These are phyloP conservation scores for Effrenium voratum DNA, from an alignment of 73 alveolate genomes.

Conservation along the genomic window DNA sequence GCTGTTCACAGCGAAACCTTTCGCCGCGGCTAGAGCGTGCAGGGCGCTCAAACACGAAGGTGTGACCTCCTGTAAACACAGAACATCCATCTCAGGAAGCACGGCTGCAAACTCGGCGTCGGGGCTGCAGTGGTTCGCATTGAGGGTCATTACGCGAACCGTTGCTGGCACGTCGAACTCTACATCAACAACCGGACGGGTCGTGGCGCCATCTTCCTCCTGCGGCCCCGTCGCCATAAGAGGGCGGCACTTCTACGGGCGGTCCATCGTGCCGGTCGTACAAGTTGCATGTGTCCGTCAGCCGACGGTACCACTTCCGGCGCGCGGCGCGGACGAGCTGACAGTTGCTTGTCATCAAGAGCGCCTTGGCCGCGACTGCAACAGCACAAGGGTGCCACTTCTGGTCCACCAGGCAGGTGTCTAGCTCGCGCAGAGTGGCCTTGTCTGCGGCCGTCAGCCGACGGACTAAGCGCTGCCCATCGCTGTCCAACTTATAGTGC, in stretches of 20 bases:
- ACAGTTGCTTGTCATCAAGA: constrained; percentile 29
- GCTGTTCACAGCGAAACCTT: too few species aligned
- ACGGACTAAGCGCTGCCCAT: neutral
- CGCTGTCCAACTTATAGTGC: neutral
- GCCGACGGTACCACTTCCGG: constrained; percentile 28
- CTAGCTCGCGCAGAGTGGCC: neutral
- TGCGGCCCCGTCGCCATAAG: neutral
- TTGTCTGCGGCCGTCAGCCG: neutral
- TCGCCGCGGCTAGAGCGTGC: too few species aligned
- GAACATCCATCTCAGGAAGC: neutral
- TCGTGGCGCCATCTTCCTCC: neutral
- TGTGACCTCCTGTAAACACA: constrained; percentile 28
- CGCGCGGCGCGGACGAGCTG: neutral
- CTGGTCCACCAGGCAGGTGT: neutral
- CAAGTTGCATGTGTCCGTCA: constrained; percentile 22
- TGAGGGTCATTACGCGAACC: neutral
- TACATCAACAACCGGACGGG: neutral
- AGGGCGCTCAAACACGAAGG: too few species aligned
- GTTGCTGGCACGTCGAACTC: neutral
- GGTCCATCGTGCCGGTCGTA: neutral
- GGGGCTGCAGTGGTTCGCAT: neutral
- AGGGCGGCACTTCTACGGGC: constrained; percentile 8
- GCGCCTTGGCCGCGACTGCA: neutral
- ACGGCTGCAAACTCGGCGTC: neutral
- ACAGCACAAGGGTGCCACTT: constrained; percentile 16